A percentile compares a stretch with the other conserved stretches of the same genome.
These are phyloP conservation scores for Coffea canephora DNA, from an alignment of 257 asterid genomes.

Conservation along the genomic window DNA sequence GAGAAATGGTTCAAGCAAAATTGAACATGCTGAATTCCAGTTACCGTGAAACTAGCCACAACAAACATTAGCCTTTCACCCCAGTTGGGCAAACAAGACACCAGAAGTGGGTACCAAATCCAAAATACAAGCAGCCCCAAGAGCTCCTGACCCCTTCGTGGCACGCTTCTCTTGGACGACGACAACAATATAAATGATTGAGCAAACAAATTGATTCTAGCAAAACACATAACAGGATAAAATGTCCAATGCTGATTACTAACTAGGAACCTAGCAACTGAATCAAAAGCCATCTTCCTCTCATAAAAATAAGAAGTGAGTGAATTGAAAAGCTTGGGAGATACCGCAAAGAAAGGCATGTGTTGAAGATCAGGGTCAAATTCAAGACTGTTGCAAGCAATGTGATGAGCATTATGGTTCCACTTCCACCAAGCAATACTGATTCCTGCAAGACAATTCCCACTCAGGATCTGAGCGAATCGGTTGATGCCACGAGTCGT, in stretches of 20 bases:
- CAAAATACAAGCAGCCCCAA: conserved; percentile 66
- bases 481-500: conserved; percentile 36
- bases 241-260: conserved; percentile 78
- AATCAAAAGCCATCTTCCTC: conserved; percentile 52
- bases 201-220: conserved; percentile 67
- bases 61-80: conserved; percentile 58
- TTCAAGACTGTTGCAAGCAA: conserved; percentile 81
- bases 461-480: conserved; percentile 55
- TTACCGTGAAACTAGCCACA: conserved; percentile 47
- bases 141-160: conserved; percentile 48
- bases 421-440: conserved; percentile 93
- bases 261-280: conserved; percentile 51
- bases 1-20: conserved; percentile 85
- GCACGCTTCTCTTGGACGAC: conserved; percentile 48
- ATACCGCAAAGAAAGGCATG: conserved; percentile 74
- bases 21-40: conserved; percentile 79
- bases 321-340: conserved; percentile 61
- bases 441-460: conserved; percentile 75
- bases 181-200: conserved; percentile 57
- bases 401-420: conserved; percentile 89
- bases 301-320: conserved; percentile 58
- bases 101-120: conserved; percentile 82
- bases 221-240: conserved; percentile 81
- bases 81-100: conserved; percentile 68
- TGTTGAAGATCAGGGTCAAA: conserved; percentile 88